Conservation (phyloP, 768 basidiomycete species). For the Termitomyces sp. region DNA sequence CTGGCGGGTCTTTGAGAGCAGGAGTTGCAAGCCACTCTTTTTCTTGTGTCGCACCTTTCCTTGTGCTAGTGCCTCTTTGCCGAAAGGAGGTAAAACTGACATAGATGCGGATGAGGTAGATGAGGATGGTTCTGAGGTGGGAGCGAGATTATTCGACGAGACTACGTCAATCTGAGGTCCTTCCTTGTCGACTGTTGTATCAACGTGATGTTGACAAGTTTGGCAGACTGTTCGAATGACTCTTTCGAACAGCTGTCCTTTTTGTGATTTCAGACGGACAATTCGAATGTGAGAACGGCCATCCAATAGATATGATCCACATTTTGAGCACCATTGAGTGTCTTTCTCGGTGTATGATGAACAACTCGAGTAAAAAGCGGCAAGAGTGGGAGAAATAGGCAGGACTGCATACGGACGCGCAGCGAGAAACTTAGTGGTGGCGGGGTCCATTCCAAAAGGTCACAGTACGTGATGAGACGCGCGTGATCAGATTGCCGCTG, state of each 20-base stretch:
- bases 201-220: conserved; percentile 22
- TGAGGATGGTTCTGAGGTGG: neutral
- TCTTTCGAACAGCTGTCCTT: conserved; percentile 14
- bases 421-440: conserved; percentile 40
- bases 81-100: neutral
- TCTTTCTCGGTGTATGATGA: conserved; percentile 21
- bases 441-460: conserved; percentile 12
- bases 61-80: conserved; percentile 4
- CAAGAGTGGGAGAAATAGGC: conserved; percentile 47
- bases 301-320: conserved; percentile 44
- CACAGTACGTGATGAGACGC: conserved; percentile 5
- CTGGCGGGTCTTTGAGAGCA: conserved; percentile 59
- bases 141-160: neutral
- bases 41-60: conserved; percentile 43
- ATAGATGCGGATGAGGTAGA: conserved; percentile 1
- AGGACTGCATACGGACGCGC: conserved; percentile 45
- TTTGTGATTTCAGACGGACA: conserved; percentile 22
- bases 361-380: conserved; percentile 55
- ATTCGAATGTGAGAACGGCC: conserved; percentile 32
- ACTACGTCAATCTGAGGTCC: neutral
- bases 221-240: conserved; percentile 23
- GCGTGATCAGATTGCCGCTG: conserved; percentile 5
- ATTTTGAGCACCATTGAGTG: conserved; percentile 38
- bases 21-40: conserved; percentile 51
- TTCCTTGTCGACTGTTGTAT: conserved; percentile 14